These are phyloP conservation scores for Capronia coronata DNA, from an alignment of 2,329 filamentous ascomycete genomes.

Conservation along the genomic window DNA sequence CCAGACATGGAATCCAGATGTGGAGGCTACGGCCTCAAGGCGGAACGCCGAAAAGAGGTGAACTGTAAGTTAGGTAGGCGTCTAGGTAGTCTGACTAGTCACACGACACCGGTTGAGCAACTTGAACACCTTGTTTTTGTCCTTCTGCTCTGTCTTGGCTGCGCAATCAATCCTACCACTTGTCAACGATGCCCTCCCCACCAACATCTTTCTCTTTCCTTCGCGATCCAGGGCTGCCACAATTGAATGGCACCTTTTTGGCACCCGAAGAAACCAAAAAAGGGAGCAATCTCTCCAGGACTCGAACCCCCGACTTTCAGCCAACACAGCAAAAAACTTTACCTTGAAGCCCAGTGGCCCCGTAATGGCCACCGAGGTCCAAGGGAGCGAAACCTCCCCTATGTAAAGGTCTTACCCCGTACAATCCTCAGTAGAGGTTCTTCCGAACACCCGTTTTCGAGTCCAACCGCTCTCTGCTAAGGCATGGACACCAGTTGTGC, in stretches of 20 bases:
- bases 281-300: no score
- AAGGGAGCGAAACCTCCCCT: background rate
- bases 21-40: conserved; percentile 23
- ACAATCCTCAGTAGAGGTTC: background rate
- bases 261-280: no score
- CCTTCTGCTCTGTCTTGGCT: no score
- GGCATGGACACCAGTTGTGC: background rate
- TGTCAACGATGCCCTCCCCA: no score
- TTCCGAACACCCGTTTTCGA: background rate
- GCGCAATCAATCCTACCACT: no score
- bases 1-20: conserved; percentile 47
- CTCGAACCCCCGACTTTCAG: no score
- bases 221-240: no score
- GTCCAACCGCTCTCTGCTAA: background rate
- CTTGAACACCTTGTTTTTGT: no score
- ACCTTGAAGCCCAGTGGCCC: background rate
- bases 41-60: background rate
- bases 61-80: background rate
- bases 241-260: no score
- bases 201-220: no score
- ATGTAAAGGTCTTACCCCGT: background rate
- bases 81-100: no score
- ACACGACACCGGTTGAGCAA: no score
- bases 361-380: background rate
- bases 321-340: background rate